Evolutionary conservation across 176 grass and related monocot species (phyloP).

Genomic region (Musa schizocarpa): DNA sequence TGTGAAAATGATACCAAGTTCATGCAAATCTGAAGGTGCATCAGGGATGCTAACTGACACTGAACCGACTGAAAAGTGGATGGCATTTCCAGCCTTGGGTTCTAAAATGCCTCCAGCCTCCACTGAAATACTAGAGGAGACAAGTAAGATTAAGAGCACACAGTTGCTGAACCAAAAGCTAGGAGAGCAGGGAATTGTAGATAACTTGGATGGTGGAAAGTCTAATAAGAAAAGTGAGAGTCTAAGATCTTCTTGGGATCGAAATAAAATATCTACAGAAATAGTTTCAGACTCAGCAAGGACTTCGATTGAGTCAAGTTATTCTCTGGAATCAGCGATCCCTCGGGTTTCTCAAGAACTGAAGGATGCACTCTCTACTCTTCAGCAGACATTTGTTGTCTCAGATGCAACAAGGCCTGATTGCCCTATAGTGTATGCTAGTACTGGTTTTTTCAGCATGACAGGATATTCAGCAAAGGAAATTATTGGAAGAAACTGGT

Average conservation of each 20-base stretch:
- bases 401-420: slow-evolving; percentile 43
- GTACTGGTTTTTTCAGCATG: slow-evolving; percentile 45
- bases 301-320: slow-evolving; percentile 30
- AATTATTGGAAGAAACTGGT: slow-evolving; percentile 56
- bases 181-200: not conserved
- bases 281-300: not conserved
- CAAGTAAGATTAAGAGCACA: not conserved
- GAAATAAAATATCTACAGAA: slow-evolving; percentile 24
- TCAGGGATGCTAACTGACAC: not conserved
- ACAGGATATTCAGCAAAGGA: slow-evolving; percentile 43
- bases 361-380: slow-evolving; percentile 40
- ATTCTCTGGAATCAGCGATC: slow-evolving; percentile 2
- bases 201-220: not conserved
- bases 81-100: slow-evolving; percentile 29
- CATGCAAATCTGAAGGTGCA: not conserved
- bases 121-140: slow-evolving; percentile 35
- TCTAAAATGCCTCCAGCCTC: not conserved
- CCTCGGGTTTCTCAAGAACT: slow-evolving; percentile 44
- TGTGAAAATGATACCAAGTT: not conserved
- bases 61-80: slow-evolving; percentile 31
- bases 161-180: not conserved
- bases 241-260: slow-evolving; percentile 17
- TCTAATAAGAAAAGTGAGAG: not conserved
- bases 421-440: slow-evolving; percentile 49
- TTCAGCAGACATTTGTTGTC: slow-evolving; percentile 50